phyloP scores from a whole-genome alignment of 257 asterid genomes.

The Solanum gandarillasii region DNA sequence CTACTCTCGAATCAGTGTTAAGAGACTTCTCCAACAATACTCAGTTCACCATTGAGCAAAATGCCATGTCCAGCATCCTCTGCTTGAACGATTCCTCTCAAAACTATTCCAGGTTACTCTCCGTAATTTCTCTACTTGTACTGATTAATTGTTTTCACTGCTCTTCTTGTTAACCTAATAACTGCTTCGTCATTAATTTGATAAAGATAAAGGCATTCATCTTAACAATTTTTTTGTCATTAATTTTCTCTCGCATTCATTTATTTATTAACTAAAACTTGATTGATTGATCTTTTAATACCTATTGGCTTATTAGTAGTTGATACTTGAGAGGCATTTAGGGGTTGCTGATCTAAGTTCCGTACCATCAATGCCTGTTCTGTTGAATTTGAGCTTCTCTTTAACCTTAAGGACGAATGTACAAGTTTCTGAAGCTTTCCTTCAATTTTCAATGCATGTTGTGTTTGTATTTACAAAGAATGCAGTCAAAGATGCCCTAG shows the following conservation, averaged over 20 bases:
- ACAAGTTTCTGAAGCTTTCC: background rate
- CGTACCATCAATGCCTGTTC: background rate
- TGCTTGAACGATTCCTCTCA: slow-evolving; percentile 52
- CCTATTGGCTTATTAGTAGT: background rate
- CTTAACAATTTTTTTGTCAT: background rate
- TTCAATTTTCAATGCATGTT: background rate
- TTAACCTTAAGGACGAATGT: background rate
- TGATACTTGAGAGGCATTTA: background rate
- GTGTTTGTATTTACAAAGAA: background rate
- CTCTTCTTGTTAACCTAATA: background rate
- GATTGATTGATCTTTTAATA: background rate
- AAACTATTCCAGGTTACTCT: slow-evolving; percentile 41
- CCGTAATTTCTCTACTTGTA: background rate
- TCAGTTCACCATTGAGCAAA: slow-evolving; percentile 73
- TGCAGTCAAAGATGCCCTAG: background rate
- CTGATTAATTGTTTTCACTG: background rate
- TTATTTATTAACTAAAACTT: background rate
- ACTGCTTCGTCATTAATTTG: no score
- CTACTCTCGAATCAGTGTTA: slow-evolving; percentile 34
- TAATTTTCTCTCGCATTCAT: background rate
- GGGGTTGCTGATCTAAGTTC: background rate
- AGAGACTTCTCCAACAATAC: slow-evolving; percentile 41
- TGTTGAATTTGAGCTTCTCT: background rate
- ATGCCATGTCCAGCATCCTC: slow-evolving; percentile 57
- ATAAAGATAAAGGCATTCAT: no score